A percentile compares a stretch with the other conserved stretches of the same genome.
Evolutionary conservation across 2,329 filamentous ascomycete species (phyloP).

Genomic region (Cytospora piceae): DNA sequence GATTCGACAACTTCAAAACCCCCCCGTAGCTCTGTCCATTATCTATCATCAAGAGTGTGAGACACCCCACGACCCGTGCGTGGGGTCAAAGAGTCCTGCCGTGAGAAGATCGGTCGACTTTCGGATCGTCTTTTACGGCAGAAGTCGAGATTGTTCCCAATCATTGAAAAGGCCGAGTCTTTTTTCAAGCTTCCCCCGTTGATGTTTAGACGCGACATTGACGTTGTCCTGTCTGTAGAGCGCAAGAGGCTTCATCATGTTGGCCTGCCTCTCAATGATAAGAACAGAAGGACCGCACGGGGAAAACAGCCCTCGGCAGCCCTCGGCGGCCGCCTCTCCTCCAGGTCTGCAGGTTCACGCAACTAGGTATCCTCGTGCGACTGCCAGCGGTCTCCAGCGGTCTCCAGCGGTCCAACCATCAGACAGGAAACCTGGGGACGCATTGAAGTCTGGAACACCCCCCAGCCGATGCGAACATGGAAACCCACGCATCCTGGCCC

Average conservation of each 20-base stretch:
- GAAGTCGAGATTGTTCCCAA: conserved; percentile 14
- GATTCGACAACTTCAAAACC: conserved; percentile 10
- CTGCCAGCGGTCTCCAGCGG: not conserved
- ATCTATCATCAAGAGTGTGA: conserved; percentile 1
- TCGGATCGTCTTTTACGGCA: conserved; percentile 21
- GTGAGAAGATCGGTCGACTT: conserved; percentile 12
- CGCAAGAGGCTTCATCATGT: not conserved
- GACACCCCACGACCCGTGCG: conserved; percentile 20
- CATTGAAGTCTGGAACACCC: conserved; percentile 28
- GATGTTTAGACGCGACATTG: conserved; percentile 9
- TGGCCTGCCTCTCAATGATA: not conserved
- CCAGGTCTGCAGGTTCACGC: not conserved
- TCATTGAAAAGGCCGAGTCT: conserved; percentile 6
- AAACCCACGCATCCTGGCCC: conserved; percentile 1
- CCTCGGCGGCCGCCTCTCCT: not conserved
- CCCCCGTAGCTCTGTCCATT: not conserved
- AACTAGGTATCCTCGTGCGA: not conserved
- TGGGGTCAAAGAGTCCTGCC: conserved; percentile 24
- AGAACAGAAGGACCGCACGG: too few species aligned
- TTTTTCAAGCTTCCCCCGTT: conserved; percentile 7
- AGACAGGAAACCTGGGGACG: conserved; percentile 11
- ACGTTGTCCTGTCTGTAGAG: conserved; percentile 3
- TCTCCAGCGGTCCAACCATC: conserved; percentile 5
- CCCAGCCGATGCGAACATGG: conserved; percentile 14
- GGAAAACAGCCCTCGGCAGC: too few species aligned